Percentiles rank a stretch among this genome's conserved stretches.
These are phyloP conservation scores for Vigna reflexopilosa DNA, from an alignment of 306 rosid species.

Conservation along the genomic window DNA sequence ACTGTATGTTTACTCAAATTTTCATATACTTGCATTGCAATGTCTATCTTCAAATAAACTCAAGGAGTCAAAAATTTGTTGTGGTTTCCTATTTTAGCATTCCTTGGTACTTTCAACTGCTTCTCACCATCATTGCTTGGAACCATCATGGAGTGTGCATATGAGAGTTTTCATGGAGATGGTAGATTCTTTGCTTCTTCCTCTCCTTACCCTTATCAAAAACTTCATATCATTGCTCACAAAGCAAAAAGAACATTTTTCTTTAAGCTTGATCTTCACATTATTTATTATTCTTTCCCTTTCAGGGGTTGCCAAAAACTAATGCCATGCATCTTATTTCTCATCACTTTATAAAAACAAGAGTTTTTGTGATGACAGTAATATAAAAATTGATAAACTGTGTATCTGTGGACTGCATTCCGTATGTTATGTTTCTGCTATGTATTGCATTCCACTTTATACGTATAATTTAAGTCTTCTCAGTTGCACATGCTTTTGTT, in stretches of 20 bases:
- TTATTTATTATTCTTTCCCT: background rate
- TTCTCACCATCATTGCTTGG: background rate
- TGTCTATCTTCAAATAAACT: background rate
- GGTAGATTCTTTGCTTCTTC: background rate
- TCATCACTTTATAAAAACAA: background rate
- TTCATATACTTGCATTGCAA: background rate
- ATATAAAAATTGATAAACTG: background rate
- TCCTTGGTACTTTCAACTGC: slow-evolving; percentile 1
- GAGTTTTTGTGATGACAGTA: background rate
- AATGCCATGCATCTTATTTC: background rate
- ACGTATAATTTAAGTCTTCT: background rate
- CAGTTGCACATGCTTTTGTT: slow-evolving; percentile 14
- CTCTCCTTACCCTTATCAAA: background rate
- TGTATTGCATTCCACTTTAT: background rate
- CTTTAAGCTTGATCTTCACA: background rate
- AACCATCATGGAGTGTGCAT: background rate
- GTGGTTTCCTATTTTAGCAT: background rate
- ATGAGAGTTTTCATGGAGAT: background rate
- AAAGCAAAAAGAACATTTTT: background rate
- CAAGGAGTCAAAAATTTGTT: background rate
- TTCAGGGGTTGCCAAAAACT: background rate
- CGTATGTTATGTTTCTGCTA: background rate
- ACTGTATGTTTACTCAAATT: background rate
- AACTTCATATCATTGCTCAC: background rate
- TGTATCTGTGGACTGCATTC: no score